Evolutionary conservation across 768 basidiomycete species (phyloP).

Genomic region (Hericium alpestre): DNA sequence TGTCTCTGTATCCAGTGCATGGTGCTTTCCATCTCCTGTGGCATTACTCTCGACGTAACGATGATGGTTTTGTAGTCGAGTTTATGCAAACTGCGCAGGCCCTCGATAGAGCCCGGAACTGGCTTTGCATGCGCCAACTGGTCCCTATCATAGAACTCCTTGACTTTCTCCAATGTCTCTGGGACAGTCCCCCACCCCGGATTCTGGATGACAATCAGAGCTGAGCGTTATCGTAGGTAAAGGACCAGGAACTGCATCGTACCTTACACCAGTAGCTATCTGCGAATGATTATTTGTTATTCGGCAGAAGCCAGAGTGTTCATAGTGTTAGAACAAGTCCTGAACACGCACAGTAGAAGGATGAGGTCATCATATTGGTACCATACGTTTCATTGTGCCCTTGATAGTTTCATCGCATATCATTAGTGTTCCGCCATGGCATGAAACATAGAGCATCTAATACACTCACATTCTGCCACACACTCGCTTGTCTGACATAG

Average conservation of each 20-base stretch:
- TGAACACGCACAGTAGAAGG: constrained; percentile 8
- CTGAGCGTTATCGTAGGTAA: neutral
- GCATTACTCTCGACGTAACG: constrained; percentile 5
- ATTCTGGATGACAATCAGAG: neutral
- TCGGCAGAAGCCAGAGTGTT: neutral
- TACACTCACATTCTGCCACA: constrained; percentile 8
- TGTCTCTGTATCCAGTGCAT: constrained; percentile 6
- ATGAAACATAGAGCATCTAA: neutral
- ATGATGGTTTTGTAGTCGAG: constrained; percentile 5
- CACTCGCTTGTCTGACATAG: constrained; percentile 9
- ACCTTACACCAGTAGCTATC: constrained; percentile 12
- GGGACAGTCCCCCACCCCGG: constrained; percentile 12
- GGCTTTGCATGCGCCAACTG: constrained; percentile 5
- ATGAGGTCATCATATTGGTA: constrained; percentile 8
- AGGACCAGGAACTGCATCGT: neutral
- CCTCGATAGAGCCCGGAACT: constrained; percentile 5
- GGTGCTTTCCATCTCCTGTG: constrained; percentile 7
- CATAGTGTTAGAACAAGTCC: neutral
- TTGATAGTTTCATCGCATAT: neutral
- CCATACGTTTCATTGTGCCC: constrained; percentile 11
- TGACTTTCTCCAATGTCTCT: constrained; percentile 5
- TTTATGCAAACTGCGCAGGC: constrained; percentile 1
- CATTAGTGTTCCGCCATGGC: neutral
- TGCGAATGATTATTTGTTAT: neutral
- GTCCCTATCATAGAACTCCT: constrained; percentile 9